phyloP scores from a whole-genome alignment of 352 stramenopile genomes.

The Pythium guiyangense region DNA sequence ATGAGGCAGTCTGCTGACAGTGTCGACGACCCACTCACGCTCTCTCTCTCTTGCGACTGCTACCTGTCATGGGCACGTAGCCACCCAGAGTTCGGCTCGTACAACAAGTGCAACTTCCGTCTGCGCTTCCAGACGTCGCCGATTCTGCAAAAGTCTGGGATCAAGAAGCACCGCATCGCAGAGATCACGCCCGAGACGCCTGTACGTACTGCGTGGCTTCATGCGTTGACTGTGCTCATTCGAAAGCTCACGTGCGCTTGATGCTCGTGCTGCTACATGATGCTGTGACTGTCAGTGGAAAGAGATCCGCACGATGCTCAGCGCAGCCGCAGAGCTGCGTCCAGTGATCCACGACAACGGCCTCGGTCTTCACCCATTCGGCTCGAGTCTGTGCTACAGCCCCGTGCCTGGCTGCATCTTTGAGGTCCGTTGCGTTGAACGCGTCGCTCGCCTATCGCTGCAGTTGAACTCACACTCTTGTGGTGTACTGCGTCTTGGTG shows the following conservation, averaged over 20 bases:
- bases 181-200: conserved; percentile 65
- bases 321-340: conserved; percentile 36
- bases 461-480: background rate
- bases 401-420: conserved; percentile 71
- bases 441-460: background rate
- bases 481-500: too few species aligned
- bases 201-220: conserved; percentile 19
- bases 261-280: background rate
- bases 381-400: conserved; percentile 74
- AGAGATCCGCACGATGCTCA: conserved; percentile 59
- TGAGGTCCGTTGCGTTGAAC: conserved; percentile 21
- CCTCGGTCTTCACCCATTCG: conserved; percentile 71
- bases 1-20: too few species aligned
- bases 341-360: conserved; percentile 78
- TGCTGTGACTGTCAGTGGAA: conserved; percentile 44
- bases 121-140: conserved; percentile 45
- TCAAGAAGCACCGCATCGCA: conserved; percentile 38
- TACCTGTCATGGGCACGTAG: conserved; percentile 16
- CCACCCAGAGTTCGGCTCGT: conserved; percentile 74
- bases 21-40: background rate
- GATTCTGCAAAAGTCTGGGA: conserved; percentile 35
- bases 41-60: background rate
- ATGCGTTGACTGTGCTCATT: background rate
- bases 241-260: background rate
- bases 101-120: conserved; percentile 85